Evolutionary conservation across 2,329 filamentous ascomycete species (phyloP).

Genomic region (Colletotrichum endophyticum): DNA sequence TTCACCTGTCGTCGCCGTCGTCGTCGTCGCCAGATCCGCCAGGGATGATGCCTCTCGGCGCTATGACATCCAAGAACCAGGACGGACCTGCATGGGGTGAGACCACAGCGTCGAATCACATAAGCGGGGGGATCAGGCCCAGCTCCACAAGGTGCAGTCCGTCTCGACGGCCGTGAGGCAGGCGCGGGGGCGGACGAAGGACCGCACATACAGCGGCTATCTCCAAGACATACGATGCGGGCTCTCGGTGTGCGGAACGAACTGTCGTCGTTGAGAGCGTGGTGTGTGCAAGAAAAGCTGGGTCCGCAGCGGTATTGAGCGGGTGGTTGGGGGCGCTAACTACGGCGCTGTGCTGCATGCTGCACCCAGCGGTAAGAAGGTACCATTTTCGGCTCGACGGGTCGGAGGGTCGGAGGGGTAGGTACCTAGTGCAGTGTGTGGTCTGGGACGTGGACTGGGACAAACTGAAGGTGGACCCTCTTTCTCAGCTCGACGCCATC

Average conservation of each 20-base stretch:
- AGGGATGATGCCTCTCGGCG: constrained; percentile 10
- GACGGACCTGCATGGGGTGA: constrained; percentile 11
- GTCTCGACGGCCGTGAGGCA: neutral
- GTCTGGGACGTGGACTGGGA: neutral
- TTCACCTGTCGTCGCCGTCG: neutral
- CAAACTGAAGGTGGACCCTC: neutral
- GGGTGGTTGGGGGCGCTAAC: neutral
- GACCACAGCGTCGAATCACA: constrained; percentile 5
- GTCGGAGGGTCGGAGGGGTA: neutral
- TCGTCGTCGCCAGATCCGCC: neutral
- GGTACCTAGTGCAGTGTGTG: neutral
- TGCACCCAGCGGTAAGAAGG: neutral
- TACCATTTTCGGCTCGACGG: neutral
- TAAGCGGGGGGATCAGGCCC: neutral
- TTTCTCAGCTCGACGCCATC: neutral
- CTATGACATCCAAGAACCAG: constrained; percentile 6
- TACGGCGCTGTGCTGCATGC: neutral
- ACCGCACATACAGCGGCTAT: neutral
- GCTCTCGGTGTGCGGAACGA: neutral
- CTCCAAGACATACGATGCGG: neutral
- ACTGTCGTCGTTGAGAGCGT: neutral
- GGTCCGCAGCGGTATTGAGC: neutral
- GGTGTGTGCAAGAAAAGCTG: neutral
- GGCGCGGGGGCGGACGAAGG: neutral
- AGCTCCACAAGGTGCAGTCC: neutral